Evolutionary conservation across 768 basidiomycete species (phyloP).

Genomic region (Kondoa malvinella): DNA sequence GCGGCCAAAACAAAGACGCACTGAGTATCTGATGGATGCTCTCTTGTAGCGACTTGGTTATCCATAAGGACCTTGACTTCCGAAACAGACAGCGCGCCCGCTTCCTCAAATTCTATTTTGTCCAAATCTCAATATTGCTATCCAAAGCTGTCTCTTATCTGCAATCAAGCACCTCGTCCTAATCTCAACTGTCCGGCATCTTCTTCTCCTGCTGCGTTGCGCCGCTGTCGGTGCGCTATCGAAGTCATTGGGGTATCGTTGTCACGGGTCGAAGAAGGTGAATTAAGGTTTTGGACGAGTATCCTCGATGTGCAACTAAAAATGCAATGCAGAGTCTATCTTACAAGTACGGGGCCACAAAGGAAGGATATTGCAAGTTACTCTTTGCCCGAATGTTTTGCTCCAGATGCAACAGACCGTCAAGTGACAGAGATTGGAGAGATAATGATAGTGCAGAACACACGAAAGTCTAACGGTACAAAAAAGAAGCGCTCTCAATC

Average conservation of each 20-base stretch:
- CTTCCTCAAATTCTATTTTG: not conserved
- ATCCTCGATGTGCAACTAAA: too few species aligned
- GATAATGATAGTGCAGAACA: too few species aligned
- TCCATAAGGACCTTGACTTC: constrained; percentile 76
- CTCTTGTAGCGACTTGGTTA: constrained; percentile 41
- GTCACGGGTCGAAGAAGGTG: too few species aligned
- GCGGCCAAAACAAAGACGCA: not conserved
- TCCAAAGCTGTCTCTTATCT: not conserved
- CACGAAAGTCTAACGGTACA: too few species aligned
- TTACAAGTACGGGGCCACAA: too few species aligned
- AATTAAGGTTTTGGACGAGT: too few species aligned
- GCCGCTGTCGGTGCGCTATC: not conserved
- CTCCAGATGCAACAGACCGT: too few species aligned
- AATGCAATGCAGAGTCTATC: too few species aligned
- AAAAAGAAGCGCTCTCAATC: too few species aligned
- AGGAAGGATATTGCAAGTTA: too few species aligned
- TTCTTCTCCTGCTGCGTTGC: constrained; percentile 12
- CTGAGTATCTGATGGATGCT: not conserved
- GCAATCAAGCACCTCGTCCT: constrained; percentile 3
- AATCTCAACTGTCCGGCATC: constrained; percentile 19
- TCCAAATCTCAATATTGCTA: not conserved
- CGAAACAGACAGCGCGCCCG: constrained; percentile 48
- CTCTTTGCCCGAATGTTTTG: too few species aligned
- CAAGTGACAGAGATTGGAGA: too few species aligned
- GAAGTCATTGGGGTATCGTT: not conserved